These are phyloP conservation scores for Jasminum sambac DNA, from an alignment of 257 asterid species.

Conservation along the genomic window DNA sequence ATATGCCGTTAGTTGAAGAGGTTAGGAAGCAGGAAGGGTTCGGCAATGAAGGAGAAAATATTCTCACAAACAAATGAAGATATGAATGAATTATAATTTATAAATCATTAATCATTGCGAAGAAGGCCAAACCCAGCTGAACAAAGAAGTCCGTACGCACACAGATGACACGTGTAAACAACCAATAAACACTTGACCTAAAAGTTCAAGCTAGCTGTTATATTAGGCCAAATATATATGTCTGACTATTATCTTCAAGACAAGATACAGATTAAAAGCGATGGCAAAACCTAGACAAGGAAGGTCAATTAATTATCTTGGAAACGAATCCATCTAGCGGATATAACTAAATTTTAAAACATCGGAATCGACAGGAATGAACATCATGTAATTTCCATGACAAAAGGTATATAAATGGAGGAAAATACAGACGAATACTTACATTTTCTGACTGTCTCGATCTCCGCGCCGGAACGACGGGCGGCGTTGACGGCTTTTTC, in stretches of 20 bases:
- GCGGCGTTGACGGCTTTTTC: constrained; percentile 98
- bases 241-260: no score
- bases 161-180: not conserved
- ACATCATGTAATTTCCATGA: not conserved
- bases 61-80: not conserved
- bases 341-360: not conserved
- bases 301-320: not conserved
- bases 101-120: not conserved
- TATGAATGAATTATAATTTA: not conserved
- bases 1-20: not conserved
- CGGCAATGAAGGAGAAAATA: not conserved
- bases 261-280: not conserved
- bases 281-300: not conserved
- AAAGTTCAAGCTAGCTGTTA: no score
- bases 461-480: constrained; percentile 92
- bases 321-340: not conserved
- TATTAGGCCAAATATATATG: no score
- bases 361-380: not conserved
- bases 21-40: not conserved
- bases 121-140: not conserved
- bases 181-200: no score
- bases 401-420: not conserved
- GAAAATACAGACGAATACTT: not conserved
- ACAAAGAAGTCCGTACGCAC: not conserved
- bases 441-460: constrained; percentile 83